A percentile compares a stretch with the other conserved stretches of the same genome.
Evolutionary conservation across 1,284 basidiomycete species (phyloP).

Genomic region (Inonotus hispidus): DNA sequence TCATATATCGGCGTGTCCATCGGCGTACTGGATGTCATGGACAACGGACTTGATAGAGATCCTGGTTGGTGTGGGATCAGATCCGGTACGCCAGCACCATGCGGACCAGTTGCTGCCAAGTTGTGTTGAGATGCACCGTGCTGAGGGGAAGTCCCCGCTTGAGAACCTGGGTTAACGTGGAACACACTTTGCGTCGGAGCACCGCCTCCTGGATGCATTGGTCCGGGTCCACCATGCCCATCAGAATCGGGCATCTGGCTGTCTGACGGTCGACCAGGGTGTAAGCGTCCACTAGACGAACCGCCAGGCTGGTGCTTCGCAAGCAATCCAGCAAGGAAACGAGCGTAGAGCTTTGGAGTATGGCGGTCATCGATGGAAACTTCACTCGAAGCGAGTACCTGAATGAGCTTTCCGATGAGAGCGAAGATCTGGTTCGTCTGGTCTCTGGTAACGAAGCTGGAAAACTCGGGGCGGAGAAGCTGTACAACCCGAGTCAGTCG

Average conservation of each 20-base stretch:
- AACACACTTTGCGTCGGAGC: conserved; percentile 27
- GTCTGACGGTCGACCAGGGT: conserved; percentile 24
- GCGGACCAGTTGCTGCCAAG: not conserved
- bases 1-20: conserved; percentile 35
- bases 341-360: conserved; percentile 74
- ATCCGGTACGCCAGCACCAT: conserved; percentile 6
- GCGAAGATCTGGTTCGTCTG: conserved; percentile 67
- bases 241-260: conserved; percentile 30
- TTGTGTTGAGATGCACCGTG: conserved; percentile 6
- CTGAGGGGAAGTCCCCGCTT: conserved; percentile 13
- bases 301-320: conserved; percentile 63
- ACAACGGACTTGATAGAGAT: conserved; percentile 6
- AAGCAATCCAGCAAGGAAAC: conserved; percentile 67
- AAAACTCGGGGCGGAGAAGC: conserved; percentile 72
- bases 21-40: conserved; percentile 17
- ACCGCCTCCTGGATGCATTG: conserved; percentile 25
- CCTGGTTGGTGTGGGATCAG: conserved; percentile 26
- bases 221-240: not conserved
- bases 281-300: conserved; percentile 28
- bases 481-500: conserved; percentile 25
- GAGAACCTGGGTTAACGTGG: conserved; percentile 9
- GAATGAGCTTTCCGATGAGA: conserved; percentile 66
- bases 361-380: conserved; percentile 79
- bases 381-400: conserved; percentile 61
- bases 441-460: conserved; percentile 49